A percentile compares a stretch with the other conserved stretches of the same genome.
These are phyloP conservation scores for Pythium insidiosum DNA, from an alignment of 352 stramenopile genomes.

Conservation along the genomic window DNA sequence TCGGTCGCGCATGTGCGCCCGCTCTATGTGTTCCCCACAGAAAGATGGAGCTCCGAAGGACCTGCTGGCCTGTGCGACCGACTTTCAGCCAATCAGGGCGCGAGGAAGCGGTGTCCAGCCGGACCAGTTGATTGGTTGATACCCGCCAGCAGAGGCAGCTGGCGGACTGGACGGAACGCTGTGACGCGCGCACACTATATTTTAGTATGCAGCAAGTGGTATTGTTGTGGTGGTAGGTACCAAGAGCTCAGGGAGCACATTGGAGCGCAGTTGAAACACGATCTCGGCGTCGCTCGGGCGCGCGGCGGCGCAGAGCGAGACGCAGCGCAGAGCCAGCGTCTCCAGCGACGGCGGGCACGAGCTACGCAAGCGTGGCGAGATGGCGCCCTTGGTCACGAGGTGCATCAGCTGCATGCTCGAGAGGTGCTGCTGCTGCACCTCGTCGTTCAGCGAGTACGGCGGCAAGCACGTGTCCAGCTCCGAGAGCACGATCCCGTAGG, in stretches of 20 bases:
- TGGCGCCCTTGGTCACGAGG: constrained; percentile 31
- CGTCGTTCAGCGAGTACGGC: constrained; percentile 41
- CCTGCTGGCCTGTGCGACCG: too few species aligned
- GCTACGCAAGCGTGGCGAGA: constrained; percentile 26
- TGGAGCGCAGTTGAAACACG: constrained; percentile 33
- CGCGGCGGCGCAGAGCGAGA: constrained; percentile 20
- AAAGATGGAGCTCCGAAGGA: too few species aligned
- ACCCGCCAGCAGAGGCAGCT: too few species aligned
- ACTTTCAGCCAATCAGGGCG: too few species aligned
- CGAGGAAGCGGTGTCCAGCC: too few species aligned
- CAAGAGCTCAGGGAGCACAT: constrained; percentile 10
- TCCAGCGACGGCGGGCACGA: constrained; percentile 27
- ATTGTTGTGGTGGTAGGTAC: constrained; percentile 1
- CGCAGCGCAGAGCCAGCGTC: constrained; percentile 25
- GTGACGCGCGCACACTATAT: too few species aligned
- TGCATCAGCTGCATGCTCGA: constrained; percentile 53
- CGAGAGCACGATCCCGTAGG: constrained; percentile 50
- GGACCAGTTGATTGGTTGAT: too few species aligned
- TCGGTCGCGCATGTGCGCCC: too few species aligned
- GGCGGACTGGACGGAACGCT: too few species aligned
- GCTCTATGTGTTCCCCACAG: too few species aligned
- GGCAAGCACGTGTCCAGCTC: constrained; percentile 52
- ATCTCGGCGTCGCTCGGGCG: constrained; percentile 44
- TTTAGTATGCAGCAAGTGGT: too few species aligned
- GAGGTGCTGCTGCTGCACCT: constrained; percentile 27